phyloP scores from a whole-genome alignment of 2,329 filamentous ascomycete genomes.

The Chaetothyriales sp. region DNA sequence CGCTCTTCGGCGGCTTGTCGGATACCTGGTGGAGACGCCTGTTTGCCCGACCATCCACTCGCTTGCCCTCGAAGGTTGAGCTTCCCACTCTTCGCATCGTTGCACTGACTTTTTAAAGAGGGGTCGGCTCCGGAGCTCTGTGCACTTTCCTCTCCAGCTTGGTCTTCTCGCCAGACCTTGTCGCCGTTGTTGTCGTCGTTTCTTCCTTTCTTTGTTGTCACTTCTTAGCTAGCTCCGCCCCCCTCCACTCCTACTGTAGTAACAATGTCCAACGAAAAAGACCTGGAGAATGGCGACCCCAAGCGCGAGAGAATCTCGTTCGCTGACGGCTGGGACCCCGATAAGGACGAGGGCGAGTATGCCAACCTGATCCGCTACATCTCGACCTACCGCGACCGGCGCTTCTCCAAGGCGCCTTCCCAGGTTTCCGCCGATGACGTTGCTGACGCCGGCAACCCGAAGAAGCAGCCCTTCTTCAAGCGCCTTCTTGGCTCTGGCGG shows the following conservation, averaged over 20 bases:
- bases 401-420: conserved; percentile 36
- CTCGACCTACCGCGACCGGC: conserved; percentile 48
- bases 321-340: conserved; percentile 20
- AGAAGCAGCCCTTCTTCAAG: conserved; percentile 46
- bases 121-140: conserved; percentile 13
- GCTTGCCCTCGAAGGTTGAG: conserved; percentile 14
- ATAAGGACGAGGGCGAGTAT: conserved; percentile 43
- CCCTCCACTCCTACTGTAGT: conserved; percentile 18
- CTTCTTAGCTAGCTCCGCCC: conserved; percentile 17
- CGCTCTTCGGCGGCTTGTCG: conserved; percentile 19
- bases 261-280: conserved; percentile 19
- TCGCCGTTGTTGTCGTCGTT: conserved; percentile 15
- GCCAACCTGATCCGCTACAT: conserved; percentile 54
- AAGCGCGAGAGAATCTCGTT: conserved; percentile 20
- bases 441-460: conserved; percentile 28
- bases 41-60: conserved; percentile 15
- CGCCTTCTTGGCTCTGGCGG: conserved; percentile 33
- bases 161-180: conserved; percentile 18
- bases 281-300: conserved; percentile 20
- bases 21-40: conserved; percentile 17
- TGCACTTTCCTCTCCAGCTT: conserved; percentile 18
- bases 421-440: conserved; percentile 27
- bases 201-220: conserved; percentile 14
- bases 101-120: conserved; percentile 19
- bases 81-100: conserved; percentile 11